Evolutionary conservation across 805 yeast species (phyloP).

Genomic region (Ogataea salicorniae): DNA sequence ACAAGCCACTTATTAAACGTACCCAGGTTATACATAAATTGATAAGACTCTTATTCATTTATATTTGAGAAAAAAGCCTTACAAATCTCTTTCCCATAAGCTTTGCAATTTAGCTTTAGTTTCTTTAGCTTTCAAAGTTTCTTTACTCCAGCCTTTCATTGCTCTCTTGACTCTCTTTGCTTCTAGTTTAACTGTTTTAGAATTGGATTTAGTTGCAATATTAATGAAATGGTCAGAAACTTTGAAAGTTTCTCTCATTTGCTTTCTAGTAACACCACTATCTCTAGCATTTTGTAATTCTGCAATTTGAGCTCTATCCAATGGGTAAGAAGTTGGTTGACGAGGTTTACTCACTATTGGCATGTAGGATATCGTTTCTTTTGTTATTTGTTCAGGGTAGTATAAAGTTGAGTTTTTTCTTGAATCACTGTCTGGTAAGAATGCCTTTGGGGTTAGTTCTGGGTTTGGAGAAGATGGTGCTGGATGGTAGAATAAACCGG

Average conservation of each 20-base stretch:
- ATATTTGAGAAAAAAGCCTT: neutral
- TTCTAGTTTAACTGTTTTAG: constrained; percentile 16
- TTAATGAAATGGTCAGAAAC: constrained; percentile 29
- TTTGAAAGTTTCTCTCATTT: constrained; percentile 25
- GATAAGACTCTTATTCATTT: neutral
- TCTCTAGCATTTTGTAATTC: constrained; percentile 29
- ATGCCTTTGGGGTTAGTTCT: constrained; percentile 31
- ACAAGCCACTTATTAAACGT: neutral
- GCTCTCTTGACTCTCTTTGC: constrained; percentile 14
- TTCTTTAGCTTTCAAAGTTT: constrained; percentile 21
- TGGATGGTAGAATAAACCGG: constrained; percentile 32
- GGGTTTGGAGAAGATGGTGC: constrained; percentile 32
- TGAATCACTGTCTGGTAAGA: constrained; percentile 29
- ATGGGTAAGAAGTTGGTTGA: constrained; percentile 23
- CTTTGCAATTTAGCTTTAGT: constrained; percentile 17
- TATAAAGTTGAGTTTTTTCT: constrained; percentile 25
- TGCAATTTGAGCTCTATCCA: constrained; percentile 21
- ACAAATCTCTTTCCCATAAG: constrained; percentile 25
- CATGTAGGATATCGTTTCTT: constrained; percentile 24
- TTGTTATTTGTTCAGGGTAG: constrained; percentile 21
- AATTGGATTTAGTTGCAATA: constrained; percentile 25
- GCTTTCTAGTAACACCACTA: constrained; percentile 27
- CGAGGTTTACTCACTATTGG: constrained; percentile 23
- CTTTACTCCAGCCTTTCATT: constrained; percentile 23
- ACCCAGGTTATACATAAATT: neutral